Evolutionary conservation across 202 grass and related monocot genomes (phyloP).

Genomic region (Zoysia matrella): DNA sequence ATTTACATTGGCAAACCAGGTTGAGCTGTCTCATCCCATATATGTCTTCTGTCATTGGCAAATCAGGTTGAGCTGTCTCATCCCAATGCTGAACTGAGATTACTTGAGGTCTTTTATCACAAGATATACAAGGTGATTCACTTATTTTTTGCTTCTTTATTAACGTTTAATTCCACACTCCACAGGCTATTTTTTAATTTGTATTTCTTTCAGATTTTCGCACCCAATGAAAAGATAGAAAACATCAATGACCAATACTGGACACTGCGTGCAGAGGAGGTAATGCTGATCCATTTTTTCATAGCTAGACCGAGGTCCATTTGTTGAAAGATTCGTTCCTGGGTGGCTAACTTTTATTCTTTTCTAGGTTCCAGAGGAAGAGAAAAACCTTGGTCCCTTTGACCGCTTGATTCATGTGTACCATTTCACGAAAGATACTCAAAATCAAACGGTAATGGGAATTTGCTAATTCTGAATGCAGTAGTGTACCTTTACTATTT

Average conservation of each 20-base stretch:
- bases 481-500: background rate
- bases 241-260: slow-evolving; percentile 99
- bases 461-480: slow-evolving; percentile 22
- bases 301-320: slow-evolving; percentile 11
- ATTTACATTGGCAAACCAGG: background rate
- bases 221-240: slow-evolving; percentile 91
- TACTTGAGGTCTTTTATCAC: slow-evolving; percentile 98
- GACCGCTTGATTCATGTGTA: slow-evolving; percentile 98
- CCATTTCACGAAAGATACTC: slow-evolving; percentile 97
- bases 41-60: slow-evolving; percentile 30
- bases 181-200: slow-evolving; percentile 19
- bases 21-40: slow-evolving; percentile 32
- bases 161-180: slow-evolving; percentile 19
- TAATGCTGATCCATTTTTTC: slow-evolving; percentile 46
- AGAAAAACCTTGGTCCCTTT: slow-evolving; percentile 88
- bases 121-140: slow-evolving; percentile 96
- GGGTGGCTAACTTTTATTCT: slow-evolving; percentile 35
- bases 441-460: slow-evolving; percentile 88
- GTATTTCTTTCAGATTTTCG: slow-evolving; percentile 76
- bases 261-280: slow-evolving; percentile 98
- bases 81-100: slow-evolving; percentile 86
- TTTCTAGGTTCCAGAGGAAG: slow-evolving; percentile 95
- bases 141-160: slow-evolving; percentile 32
- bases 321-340: background rate
- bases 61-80: slow-evolving; percentile 85